phyloP scores from a whole-genome alignment of 83 land plant genomes.

The Diphasiastrum complanatum region DNA sequence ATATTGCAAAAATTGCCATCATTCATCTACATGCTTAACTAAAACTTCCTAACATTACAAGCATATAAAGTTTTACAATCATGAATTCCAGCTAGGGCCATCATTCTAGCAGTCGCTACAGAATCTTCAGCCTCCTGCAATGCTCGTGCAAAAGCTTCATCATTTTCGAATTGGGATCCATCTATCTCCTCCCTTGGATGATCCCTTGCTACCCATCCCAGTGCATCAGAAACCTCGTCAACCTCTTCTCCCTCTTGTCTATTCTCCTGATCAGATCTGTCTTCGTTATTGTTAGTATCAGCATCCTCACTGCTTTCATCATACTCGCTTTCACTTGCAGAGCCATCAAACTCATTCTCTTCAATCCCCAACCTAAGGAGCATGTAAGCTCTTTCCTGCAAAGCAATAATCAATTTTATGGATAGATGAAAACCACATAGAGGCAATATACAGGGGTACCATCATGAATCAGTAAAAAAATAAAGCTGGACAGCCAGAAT shows the following conservation, averaged over 20 bases:
- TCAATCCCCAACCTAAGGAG: constrained; percentile 15
- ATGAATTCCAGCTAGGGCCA: constrained; percentile 74
- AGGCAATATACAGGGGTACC: no score
- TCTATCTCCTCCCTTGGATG: constrained; percentile 42
- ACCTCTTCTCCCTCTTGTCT: constrained; percentile 22
- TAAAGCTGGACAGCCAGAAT: no score
- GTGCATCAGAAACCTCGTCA: constrained; percentile 23
- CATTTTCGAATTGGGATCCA: constrained; percentile 51
- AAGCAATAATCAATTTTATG: neutral
- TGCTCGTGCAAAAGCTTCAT: constrained; percentile 91
- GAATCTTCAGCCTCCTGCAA: constrained; percentile 80
- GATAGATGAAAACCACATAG: no score
- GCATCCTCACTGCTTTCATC: constrained; percentile 8
- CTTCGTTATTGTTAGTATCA: constrained; percentile 9
- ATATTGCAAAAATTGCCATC: no score
- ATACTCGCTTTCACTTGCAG: constrained; percentile 1
- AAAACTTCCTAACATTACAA: no score
- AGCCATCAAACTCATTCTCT: constrained; percentile 8
- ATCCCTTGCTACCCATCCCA: no score
- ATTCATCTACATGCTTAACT: no score
- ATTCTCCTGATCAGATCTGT: constrained; percentile 23
- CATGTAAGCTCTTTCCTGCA: constrained; percentile 26
- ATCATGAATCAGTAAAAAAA: no score
- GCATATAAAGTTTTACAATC: constrained; percentile 52
- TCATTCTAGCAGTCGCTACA: constrained; percentile 60